These are phyloP conservation scores for Cucumis cinereus DNA, from an alignment of 306 rosid species.

Conservation along the genomic window DNA sequence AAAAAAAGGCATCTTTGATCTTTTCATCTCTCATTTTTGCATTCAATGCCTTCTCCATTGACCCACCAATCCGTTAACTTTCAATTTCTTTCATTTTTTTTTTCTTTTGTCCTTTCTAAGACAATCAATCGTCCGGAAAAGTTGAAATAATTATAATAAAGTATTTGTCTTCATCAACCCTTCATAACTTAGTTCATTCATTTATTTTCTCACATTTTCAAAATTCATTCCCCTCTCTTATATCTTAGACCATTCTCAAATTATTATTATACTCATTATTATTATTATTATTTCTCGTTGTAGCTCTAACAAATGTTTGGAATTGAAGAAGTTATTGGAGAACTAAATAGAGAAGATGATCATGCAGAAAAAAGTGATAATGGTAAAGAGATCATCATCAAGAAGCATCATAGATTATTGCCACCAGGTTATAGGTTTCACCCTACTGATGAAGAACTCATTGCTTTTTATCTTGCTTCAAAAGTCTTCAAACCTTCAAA, in stretches of 20 bases:
- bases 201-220: neutral
- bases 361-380: neutral
- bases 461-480: constrained; percentile 49
- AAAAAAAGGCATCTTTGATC: neutral
- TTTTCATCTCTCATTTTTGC: neutral
- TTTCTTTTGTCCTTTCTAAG: constrained; percentile 1
- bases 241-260: too few relatives aligned
- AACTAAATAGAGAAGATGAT: constrained; percentile 10
- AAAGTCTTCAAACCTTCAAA: constrained; percentile 28
- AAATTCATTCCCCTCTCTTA: too few relatives aligned
- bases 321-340: constrained; percentile 40
- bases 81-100: neutral
- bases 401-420: constrained; percentile 44
- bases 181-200: neutral
- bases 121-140: neutral
- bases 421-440: constrained; percentile 83
- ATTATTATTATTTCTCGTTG: neutral
- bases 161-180: neutral
- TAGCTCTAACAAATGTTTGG: constrained; percentile 16
- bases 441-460: constrained; percentile 80
- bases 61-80: constrained; percentile 1
- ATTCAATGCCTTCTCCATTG: neutral
- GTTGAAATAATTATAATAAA: neutral
- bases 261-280: neutral
- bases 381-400: neutral